phyloP scores from a whole-genome alignment of 768 basidiomycete species.

The Crepidotus variabilis region DNA sequence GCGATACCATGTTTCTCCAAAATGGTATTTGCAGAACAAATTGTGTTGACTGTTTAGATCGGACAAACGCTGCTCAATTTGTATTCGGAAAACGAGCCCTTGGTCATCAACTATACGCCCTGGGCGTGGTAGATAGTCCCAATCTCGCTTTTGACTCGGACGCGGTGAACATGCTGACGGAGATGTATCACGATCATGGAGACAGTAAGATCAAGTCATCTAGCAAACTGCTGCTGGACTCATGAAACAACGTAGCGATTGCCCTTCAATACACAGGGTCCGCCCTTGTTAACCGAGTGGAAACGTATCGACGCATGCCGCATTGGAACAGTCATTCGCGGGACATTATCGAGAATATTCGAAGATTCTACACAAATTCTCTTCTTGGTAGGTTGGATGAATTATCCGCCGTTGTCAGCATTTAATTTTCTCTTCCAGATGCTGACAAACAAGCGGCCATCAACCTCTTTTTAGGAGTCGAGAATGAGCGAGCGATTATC shows the following conservation, averaged over 20 bases:
- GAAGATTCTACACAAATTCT: constrained; percentile 93
- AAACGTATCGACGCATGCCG: constrained; percentile 92
- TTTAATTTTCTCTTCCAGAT: constrained; percentile 41
- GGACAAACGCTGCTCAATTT: constrained; percentile 96
- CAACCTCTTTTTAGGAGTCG: constrained; percentile 90
- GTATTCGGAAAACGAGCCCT: constrained; percentile 94
- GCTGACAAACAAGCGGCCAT: constrained; percentile 97
- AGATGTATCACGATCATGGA: constrained; percentile 98
- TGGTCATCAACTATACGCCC: constrained; percentile 92
- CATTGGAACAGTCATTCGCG: constrained; percentile 98
- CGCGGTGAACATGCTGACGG: constrained; percentile 93
- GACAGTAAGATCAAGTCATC: constrained; percentile 61
- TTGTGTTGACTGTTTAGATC: constrained; percentile 95
- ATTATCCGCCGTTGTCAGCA: background rate
- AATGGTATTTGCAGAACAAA: constrained; percentile 92
- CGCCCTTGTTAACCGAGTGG: constrained; percentile 92
- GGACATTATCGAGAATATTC: constrained; percentile 93
- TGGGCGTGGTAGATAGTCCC: constrained; percentile 84
- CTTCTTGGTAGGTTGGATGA: constrained; percentile 56
- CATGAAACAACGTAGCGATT: constrained; percentile 51
- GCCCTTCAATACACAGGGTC: constrained; percentile 97
- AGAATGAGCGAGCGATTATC: constrained; percentile 47
- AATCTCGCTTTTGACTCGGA: constrained; percentile 90
- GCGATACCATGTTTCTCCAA: constrained; percentile 73
- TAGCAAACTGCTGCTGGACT: background rate